Evolutionary conservation across 257 asterid genomes (phyloP).

Genomic region (Jacaranda mimosifolia): DNA sequence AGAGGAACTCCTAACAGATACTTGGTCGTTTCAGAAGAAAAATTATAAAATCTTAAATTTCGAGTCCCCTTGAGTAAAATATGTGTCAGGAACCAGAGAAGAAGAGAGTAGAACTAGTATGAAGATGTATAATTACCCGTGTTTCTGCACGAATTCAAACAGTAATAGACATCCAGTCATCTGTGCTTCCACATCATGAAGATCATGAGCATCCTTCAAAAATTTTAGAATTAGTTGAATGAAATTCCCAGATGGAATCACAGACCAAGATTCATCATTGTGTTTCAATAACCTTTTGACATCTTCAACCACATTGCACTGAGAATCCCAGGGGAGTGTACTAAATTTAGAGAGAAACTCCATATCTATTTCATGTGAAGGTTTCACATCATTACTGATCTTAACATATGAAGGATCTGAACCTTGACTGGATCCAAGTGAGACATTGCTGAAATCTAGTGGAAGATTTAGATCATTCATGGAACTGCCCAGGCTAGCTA

Average conservation of each 20-base stretch:
- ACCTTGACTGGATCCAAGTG: constrained; percentile 53
- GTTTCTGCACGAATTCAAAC: constrained; percentile 61
- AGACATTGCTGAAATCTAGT: constrained; percentile 62
- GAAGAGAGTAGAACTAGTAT: too few species aligned
- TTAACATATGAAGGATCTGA: constrained; percentile 43
- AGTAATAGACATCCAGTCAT: constrained; percentile 70
- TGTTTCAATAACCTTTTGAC: constrained; percentile 49
- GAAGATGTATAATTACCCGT: constrained; percentile 59
- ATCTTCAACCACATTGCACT: constrained; percentile 58
- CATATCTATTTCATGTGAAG: constrained; percentile 43
- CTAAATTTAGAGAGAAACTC: constrained; percentile 50
- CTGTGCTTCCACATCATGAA: constrained; percentile 67
- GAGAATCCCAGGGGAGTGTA: constrained; percentile 76
- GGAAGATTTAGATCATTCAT: constrained; percentile 69
- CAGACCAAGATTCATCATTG: constrained; percentile 43
- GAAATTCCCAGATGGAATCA: constrained; percentile 44
- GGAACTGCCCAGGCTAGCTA: constrained; percentile 76
- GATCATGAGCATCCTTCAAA: constrained; percentile 65
- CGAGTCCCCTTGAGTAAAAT: too few species aligned
- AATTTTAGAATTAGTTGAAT: constrained; percentile 53
- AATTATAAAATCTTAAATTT: too few species aligned
- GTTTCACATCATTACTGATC: constrained; percentile 20
- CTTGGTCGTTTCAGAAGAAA: too few species aligned
- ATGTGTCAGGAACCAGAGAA: too few species aligned
- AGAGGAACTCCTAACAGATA: too few species aligned